Evolutionary conservation across 192 early-diverging fungal genomes (phyloP), one percentile per base, ranked within the genome.

Genomic region (Backusella parvicylindrica): DNA sequence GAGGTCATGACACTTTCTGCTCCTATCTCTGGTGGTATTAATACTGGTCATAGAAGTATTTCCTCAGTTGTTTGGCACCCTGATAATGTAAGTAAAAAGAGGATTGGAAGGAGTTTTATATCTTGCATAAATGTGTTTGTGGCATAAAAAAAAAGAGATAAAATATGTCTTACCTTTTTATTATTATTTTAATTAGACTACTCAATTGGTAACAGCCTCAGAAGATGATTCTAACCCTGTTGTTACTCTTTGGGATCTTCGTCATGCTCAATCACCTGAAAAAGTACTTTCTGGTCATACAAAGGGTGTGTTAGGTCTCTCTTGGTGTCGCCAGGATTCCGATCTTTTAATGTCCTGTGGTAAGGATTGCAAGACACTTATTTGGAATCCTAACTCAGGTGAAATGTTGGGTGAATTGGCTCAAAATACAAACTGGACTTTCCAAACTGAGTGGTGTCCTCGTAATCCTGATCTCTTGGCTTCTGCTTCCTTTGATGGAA

Each of bases 381-480:
- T 95, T 72, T 98, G 97, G 97, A 94, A 97, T 76, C 91, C 96
- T n/a, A 83, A 76, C 63, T 86, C 84, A 4, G 94, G 91, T 53
- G 92, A 93, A 76, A 84, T 93, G 26, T 87, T 99, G 79, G 98
- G 97, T 35, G 96, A 98, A 79, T 84, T 99, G 50, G 92, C 93
- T 56, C 86, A 87, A 64, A 88, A 89, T 70, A 85, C 83, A 75
- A 98, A 98, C 87, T 99, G 98, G 98, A 88, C 92, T 12, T 98
- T 98, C 83, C 96, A 98, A 75, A 95, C 95, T 56, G 93, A 95
- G 76, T 98, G 97, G 96, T 97, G 95, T 81, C 91, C 92, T 72
- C 81, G 91, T 60, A 98, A 99, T 80, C 98, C 98, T 21, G 96
- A 99, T 75, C 82, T 97, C 9, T 85, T 96, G 50, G 91, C 91